Percentiles rank a stretch among this genome's conserved stretches.
These are phyloP conservation scores for Neurospora sp. DNA, from an alignment of 495 filamentous ascomycete species.

Conservation along the genomic window DNA sequence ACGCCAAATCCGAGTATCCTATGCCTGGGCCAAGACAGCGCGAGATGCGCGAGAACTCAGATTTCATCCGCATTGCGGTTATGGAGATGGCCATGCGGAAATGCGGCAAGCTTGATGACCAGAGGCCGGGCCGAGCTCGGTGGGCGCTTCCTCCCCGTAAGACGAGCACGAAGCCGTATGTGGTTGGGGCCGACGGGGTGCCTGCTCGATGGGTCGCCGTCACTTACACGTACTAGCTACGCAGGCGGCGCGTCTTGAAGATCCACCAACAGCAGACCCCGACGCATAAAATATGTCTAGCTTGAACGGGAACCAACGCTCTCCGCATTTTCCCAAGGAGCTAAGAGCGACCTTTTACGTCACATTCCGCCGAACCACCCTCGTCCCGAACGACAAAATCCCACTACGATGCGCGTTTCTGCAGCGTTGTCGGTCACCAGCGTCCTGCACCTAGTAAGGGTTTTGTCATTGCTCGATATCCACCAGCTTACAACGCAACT, in stretches of 20 bases:
- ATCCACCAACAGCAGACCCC: background rate
- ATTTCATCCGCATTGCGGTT: slow-evolving; percentile 90
- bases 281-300: background rate
- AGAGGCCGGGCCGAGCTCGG: slow-evolving; percentile 68
- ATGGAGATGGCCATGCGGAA: slow-evolving; percentile 97
- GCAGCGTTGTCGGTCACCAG: background rate
- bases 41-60: slow-evolving; percentile 84
- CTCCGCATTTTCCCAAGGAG: background rate
- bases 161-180: slow-evolving; percentile 39
- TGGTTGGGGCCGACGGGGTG: slow-evolving; percentile 40
- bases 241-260: background rate
- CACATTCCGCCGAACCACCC: background rate
- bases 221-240: slow-evolving; percentile 1
- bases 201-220: slow-evolving; percentile 41
- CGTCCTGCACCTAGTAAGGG: background rate
- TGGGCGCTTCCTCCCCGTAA: slow-evolving; percentile 84
- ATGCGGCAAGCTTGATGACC: slow-evolving; percentile 78
- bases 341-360: background rate
- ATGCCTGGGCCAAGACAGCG: slow-evolving; percentile 57
- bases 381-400: background rate
- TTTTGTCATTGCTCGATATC: background rate
- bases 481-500: background rate
- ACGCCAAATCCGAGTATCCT: slow-evolving; percentile 24
- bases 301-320: background rate
- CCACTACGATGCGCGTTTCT: background rate